Percentiles rank a stretch among this genome's conserved stretches.
These are phyloP conservation scores for Nigrospora oryzae DNA, from an alignment of 2,329 filamentous ascomycete genomes.

Conservation along the genomic window DNA sequence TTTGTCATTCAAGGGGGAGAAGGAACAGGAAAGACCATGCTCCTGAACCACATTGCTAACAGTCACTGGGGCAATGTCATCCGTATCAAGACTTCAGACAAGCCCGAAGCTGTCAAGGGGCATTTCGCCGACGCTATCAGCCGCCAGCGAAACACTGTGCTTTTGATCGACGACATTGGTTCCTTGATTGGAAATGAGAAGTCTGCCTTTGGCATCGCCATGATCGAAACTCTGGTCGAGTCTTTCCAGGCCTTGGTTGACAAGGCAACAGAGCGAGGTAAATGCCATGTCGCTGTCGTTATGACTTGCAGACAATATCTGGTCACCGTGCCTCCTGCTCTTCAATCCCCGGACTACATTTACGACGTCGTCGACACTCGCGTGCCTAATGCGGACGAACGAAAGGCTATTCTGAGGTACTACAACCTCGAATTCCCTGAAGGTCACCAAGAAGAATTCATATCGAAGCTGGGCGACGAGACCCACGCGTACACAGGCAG, in stretches of 20 bases:
- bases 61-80: conserved; percentile 65
- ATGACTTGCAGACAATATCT: conserved; percentile 65
- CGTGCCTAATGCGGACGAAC: conserved; percentile 62
- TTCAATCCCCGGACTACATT: conserved; percentile 60
- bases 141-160: conserved; percentile 60
- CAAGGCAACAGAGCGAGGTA: conserved; percentile 24
- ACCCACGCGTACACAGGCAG: conserved; percentile 83
- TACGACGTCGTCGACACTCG: conserved; percentile 62
- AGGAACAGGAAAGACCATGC: conserved; percentile 76
- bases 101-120: conserved; percentile 52
- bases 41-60: conserved; percentile 59
- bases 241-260: conserved; percentile 26
- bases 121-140: conserved; percentile 61
- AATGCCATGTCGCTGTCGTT: conserved; percentile 58
- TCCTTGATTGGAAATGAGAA: conserved; percentile 48
- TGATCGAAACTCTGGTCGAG: conserved; percentile 47
- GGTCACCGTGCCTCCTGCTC: conserved; percentile 60
- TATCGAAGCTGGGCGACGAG: conserved; percentile 57
- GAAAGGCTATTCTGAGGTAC: conserved; percentile 65
- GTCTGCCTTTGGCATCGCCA: conserved; percentile 17
- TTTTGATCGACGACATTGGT: conserved; percentile 74
- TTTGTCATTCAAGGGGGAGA: conserved; percentile 73
- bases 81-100: conserved; percentile 47
- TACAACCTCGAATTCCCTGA: conserved; percentile 39
- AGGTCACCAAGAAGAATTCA: conserved; percentile 39